Evolutionary conservation across 83 land plant species (phyloP).

Genomic region (Isoetes engelmannii): DNA sequence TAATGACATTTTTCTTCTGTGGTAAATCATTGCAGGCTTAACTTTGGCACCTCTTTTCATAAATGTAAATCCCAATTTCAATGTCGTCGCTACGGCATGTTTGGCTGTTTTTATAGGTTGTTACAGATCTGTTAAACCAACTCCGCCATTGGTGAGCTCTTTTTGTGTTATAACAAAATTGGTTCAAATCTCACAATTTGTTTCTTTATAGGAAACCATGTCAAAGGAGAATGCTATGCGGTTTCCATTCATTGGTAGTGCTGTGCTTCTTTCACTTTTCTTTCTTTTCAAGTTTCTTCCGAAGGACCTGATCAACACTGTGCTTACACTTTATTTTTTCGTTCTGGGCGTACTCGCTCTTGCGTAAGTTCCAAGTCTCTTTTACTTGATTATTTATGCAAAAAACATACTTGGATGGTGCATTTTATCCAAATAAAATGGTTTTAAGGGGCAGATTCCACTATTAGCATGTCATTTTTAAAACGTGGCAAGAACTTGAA

Average conservation of each 20-base stretch:
- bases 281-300: conserved; percentile 94
- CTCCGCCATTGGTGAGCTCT: conserved; percentile 70
- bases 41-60: conserved; percentile 77
- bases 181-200: neutral
- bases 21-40: conserved; percentile 47
- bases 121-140: conserved; percentile 89
- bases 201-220: conserved; percentile 75
- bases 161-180: neutral
- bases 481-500: no score
- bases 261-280: conserved; percentile 83
- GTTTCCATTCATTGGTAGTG: conserved; percentile 95
- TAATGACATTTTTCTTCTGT: neutral
- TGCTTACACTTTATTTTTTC: conserved; percentile 81
- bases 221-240: conserved; percentile 99
- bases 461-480: no score
- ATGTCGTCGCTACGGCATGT: conserved; percentile 89
- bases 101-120: conserved; percentile 88
- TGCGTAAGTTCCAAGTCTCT: conserved; percentile 50
- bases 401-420: no score
- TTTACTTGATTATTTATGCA: no score
- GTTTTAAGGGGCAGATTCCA: no score
- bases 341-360: conserved; percentile 88
- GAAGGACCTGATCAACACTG: conserved; percentile 91
- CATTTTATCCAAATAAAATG: no score
- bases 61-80: conserved; percentile 80